Base-by-base conservation (phyloP, 352 stramenopile species). In the Thraustotheca clavata region DNA sequence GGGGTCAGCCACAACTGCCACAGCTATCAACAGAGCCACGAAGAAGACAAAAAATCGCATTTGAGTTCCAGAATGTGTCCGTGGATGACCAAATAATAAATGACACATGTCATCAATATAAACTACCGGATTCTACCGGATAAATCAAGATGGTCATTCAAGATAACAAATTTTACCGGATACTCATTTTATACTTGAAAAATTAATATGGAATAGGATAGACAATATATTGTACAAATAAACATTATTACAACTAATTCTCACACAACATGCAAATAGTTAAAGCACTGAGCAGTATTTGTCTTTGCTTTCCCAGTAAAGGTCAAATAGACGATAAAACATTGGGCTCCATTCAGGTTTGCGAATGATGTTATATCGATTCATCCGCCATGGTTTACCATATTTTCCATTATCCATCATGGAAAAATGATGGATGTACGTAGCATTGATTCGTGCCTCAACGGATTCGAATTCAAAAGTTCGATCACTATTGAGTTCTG, bases 351-450 rank as follows among this genome's bases (percentile, higher is more conserved):
- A 52, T 31, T 52, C 43, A 22, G 34, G n/a, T 16, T 49, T 62
- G 32, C 34, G 54, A 6, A 3, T 31, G 1, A 52, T 24, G 43
- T 3, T 18, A 31, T 26, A 18, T 1, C 43, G 43, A 12, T 62
- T 62, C 8, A 38, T 49, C 38, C 54, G 54, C 57, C 57, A 65
- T 22, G 57, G 57, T 24, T 65, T 65, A 9, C 57, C 57, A 32
- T 65, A 65, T 22, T 0, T 33, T 20, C 57, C 57, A 29, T 54
- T 54, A 14, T 43, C n/a, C 35, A 55, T n/a, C n/a, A 43, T 26
- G 12, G 57, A 65, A 46, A 38, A 65, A 27, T 65, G 57, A 14
- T 47, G 35, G 29, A 43, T 46, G 41, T 54, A 65, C 38, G 57
- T 65, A 1, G 38, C 11, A 18, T 27, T 35, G 29, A 65, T 65